Evolutionary conservation across 345 rosid species (phyloP), one percentile per base, ranked within the genome.

Genomic region (Rubroshorea leprosula): DNA sequence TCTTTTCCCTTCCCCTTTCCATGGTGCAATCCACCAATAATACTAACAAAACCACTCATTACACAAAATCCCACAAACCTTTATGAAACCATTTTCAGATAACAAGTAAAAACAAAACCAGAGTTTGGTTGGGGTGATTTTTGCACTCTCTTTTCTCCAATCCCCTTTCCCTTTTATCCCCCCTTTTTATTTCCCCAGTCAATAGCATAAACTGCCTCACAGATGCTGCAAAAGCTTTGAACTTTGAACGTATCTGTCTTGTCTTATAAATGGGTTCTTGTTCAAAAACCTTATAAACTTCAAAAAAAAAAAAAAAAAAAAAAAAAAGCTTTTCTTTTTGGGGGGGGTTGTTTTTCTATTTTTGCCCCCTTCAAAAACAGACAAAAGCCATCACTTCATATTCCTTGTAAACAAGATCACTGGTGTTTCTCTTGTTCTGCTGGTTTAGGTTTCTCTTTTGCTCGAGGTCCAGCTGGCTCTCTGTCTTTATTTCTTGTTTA

Each of bases 391-490:
- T n/a, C n/a, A n/a, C n/a, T n/a, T n/a, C n/a, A n/a, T 26, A 13
- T 12, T 9, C 12, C 8, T 20, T 5, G 2, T 13, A 19, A 59
- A 26, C 18, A 46, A 10, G 26, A 61, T 48, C 47, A 29, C 18
- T 29, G 49, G 8, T 47, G 5, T n/a, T 21, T 66, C 58, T 20
- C 41, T 17, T 24, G 45, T 29, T 22, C 19, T 39, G 58, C 41
- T 44, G 69, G 48, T 25, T 31, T 20, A 25, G 58, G 50, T 59
- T 24, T 57, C 25, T 15, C 17, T 65, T 15, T 46, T n/a, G n/a
- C n/a, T 26, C 67, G 12, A 75, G 73, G 71, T 59, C 54, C 21
- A 56, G n/a, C n/a, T n/a, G n/a, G 66, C 49, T 63, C 51, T 58
- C 63, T 53, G 49, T 7, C 13, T 21, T 45, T 48, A 6, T 11